A percentile compares a stretch with the other conserved stretches of the same genome.
Conservation (phyloP, 2,329 filamentous ascomycete genomes). For the Colletotrichum tabaci region DNA sequence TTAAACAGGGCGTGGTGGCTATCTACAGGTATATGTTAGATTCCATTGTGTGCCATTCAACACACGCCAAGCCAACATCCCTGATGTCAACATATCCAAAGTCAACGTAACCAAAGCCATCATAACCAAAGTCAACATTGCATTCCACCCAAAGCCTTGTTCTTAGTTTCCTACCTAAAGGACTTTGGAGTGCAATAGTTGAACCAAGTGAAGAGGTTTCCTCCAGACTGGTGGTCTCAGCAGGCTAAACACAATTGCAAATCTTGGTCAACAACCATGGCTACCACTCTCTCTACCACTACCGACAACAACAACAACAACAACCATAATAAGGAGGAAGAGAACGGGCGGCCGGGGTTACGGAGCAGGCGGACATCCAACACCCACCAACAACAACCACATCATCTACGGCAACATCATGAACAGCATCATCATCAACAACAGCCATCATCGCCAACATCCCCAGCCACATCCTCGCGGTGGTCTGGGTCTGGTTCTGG, state of each 20-base stretch:
- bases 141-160: not conserved
- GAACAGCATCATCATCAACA: not conserved
- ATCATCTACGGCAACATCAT: no score
- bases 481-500: not conserved
- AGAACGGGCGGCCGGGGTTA: not conserved
- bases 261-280: constrained; percentile 7
- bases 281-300: not conserved
- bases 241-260: not conserved
- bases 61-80: not conserved
- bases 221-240: not conserved
- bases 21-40: not conserved
- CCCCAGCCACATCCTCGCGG: not conserved
- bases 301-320: no score
- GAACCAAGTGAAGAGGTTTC: not conserved
- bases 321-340: not conserved
- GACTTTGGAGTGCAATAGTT: not conserved
- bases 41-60: not conserved
- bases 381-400: no score
- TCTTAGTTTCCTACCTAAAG: not conserved
- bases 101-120: no score
- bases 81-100: not conserved
- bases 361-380: not conserved
- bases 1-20: not conserved
- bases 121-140: not conserved
- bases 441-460: not conserved